Base-by-base conservation (phyloP, 1,284 basidiomycete genomes). In the Sporisorium graminicola region DNA sequence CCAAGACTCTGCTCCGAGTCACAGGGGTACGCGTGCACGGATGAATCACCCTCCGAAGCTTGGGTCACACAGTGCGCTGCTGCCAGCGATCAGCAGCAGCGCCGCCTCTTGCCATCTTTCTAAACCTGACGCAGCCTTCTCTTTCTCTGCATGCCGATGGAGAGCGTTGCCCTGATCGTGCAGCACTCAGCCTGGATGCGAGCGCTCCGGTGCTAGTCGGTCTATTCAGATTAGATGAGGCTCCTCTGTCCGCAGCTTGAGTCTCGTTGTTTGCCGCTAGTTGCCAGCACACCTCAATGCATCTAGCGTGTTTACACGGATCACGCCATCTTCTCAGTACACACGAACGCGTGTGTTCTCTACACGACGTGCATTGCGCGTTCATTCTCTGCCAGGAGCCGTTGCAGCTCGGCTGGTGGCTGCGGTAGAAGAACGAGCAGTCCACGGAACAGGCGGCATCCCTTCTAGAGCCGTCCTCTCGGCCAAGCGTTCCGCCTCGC, bases 381-480 rank as follows among this genome's bases (percentile, higher is more conserved):
- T 37, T 37, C 13, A 37, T 3, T 37, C 35, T 37, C 35, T 13
- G 1, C 5, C 5, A 18, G 8, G 16, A 18, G 37, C n/a, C 5
- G 2, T 5, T 18, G 37, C 14, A 18, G 16, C 37, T 40, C 37
- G 47, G 47, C 5, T 18, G 6, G 47, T 49, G 3, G 13, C 47
- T 18, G 40, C 27, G 7, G 31, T 20, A 14, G 47, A 14, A 4
- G 64, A 62, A 13, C 56, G 16, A 35, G 59, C 56, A 6, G 64
- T 60, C 69, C 69, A 72, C 8, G 50, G 40, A 22, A 66, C 26
- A 18, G 20, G 22, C 20, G 14, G 16, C 42, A 37, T 7, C 13
- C 9, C 46, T 18, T 22, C 22, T 2, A n/a, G 27, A 5, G 52
- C 8, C 33, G 52, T 24, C 16, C 7, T 53, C 24, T 12, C 14